Conservation (phyloP, 2,329 filamentous ascomycete genomes). For the Stagonosporopsis chrysanthemi region DNA sequence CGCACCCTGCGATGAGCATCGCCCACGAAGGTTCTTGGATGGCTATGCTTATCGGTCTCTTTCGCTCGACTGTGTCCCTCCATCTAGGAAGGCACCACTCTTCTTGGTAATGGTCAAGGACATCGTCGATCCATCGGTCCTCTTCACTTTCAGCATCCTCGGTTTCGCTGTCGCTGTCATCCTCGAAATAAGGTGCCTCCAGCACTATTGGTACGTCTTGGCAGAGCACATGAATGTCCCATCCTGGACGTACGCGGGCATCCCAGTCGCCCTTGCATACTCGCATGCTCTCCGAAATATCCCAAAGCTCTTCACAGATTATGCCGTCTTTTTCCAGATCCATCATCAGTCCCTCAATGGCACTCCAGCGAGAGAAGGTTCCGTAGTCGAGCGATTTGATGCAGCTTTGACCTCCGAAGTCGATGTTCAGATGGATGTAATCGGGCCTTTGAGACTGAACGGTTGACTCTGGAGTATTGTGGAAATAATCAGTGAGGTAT, state of each 20-base stretch:
- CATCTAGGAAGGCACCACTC: slow-evolving; percentile 18
- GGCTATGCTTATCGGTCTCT: not conserved
- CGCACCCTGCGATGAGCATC: slow-evolving; percentile 2
- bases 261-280: slow-evolving; percentile 78
- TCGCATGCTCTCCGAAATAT: slow-evolving; percentile 78
- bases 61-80: slow-evolving; percentile 10
- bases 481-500: not conserved
- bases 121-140: slow-evolving; percentile 1
- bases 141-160: not conserved
- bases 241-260: slow-evolving; percentile 24
- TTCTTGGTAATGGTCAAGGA: slow-evolving; percentile 1
- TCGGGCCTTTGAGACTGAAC: not conserved
- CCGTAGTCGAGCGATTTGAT: slow-evolving; percentile 21
- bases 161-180: slow-evolving; percentile 6
- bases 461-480: not conserved
- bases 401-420: slow-evolving; percentile 8
- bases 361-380: slow-evolving; percentile 21
- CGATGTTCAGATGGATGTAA: not conserved
- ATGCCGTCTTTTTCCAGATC: slow-evolving; percentile 91
- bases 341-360: slow-evolving; percentile 75
- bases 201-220: not conserved
- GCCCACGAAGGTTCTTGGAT: slow-evolving; percentile 7
- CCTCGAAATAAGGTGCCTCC: not conserved
- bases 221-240: slow-evolving; percentile 19
- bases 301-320: slow-evolving; percentile 75